phyloP scores from a whole-genome alignment of 805 yeast genomes.

The Yamadazyma akitaensis region DNA sequence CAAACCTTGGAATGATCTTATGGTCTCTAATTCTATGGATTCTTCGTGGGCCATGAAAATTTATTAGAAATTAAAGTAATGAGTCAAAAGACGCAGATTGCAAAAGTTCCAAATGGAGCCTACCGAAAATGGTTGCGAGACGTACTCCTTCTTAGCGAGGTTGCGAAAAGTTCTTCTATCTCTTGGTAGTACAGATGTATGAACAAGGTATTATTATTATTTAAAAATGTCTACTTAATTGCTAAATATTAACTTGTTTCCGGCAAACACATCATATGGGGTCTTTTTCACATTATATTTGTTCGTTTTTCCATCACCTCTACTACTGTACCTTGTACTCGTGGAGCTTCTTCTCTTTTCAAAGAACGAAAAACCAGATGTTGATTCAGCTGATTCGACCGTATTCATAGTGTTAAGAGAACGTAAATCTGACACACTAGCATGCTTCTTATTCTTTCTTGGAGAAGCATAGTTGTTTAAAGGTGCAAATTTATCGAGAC shows the following conservation, averaged over 20 bases:
- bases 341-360: constrained; percentile 12
- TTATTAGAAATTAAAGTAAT: no score
- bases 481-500: constrained; percentile 5
- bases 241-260: constrained; percentile 13
- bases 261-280: constrained; percentile 15
- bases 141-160: no score
- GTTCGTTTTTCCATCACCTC: constrained; percentile 14
- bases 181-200: neutral
- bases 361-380: constrained; percentile 18
- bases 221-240: neutral
- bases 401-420: constrained; percentile 13
- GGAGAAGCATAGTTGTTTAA: constrained; percentile 1
- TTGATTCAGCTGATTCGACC: constrained; percentile 15
- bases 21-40: constrained; percentile 5
- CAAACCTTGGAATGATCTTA: neutral
- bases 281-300: constrained; percentile 15
- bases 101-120: no score
- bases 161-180: no score
- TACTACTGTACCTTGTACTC: constrained; percentile 9
- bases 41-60: neutral
- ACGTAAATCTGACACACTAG: constrained; percentile 11
- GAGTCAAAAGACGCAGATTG: no score
- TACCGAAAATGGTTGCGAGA: no score
- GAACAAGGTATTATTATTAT: constrained; percentile 5
- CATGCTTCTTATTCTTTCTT: neutral